Base-by-base conservation (phyloP, 805 yeast genomes). In the Ogataea ramenticola region DNA sequence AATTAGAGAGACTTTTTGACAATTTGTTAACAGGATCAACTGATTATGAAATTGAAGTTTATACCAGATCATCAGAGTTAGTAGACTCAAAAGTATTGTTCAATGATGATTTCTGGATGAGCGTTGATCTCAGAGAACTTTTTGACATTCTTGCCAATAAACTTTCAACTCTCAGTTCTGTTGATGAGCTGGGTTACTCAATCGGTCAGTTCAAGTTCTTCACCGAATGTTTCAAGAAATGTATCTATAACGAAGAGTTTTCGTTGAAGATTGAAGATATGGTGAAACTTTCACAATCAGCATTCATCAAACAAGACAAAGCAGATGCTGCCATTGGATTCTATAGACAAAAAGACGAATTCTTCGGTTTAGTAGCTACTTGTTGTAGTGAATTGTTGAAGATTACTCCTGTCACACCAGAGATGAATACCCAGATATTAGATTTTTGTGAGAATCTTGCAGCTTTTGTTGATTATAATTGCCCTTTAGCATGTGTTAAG, bases 281-380 rank as follows among this genome's bases (percentile, higher is more conserved):
- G n/a, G 16, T 46, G 15, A 36, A 40, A 1, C 49, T 68, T 29
- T 49, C 48, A 2, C 29, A 27, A 17, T 34, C 31, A 1, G 52
- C 57, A 0, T 56, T 62, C 38, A 21, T 35, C 16, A 49, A 51
- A 4, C 47, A 45, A 12, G 53, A 60, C 12, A 50, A 37, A 20
- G 54, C 36, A 12, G 15, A 52, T 10, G 43, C 45, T n/a, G 55
- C 53, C 16, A 62, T 53, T 17, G 51, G 61, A 39, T 72, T 71
- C 46, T 73, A 75, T 49, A 75, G 71, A 49, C 53, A 66, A 5
- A 68, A 62, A 43, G 76, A 73, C 41, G 61, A 56, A n/a, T 58
- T 67, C 4, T 52, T 47, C 39, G 72, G 73, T 3, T 59, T 58
- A 33, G 54, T 58, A 34, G 33, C 53, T 21, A 35, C 39, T 3